Evolutionary conservation across 495 filamentous ascomycete genomes (phyloP), one percentile per base, ranked within the genome.

Genomic region (Podospora pseudopauciseta): DNA sequence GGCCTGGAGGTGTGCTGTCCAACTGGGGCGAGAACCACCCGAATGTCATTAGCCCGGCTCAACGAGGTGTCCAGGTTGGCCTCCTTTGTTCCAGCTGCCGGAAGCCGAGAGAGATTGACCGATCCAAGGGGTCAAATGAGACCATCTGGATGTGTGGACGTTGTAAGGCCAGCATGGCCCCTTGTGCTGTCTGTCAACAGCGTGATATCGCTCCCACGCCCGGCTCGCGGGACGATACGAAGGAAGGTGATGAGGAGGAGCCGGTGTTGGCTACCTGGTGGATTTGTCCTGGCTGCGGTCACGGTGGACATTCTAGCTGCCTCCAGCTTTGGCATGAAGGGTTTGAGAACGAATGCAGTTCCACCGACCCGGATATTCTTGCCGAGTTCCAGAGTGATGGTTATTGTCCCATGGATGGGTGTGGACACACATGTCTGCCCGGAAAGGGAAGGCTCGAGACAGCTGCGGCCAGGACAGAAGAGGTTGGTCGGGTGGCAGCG

Each of bases 221-320:
- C 6, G 18, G 32, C 4, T 9, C 5, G 4, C 6, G 32, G 60
- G 18, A 18, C 23, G 39, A 62, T 5, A 32, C 1, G 2, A 63
- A 19, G n/a, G n/a, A 32, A 15, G 30, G 53, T 66, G 28, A 60
- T 13, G 65, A 64, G 1, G 60, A 73, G 5, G 73, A 76, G 9
- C 70, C 74, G 18, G 76, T 77, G 5, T 70, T 79, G 5, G 74
- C 74, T 2, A 81, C 80, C 11, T 93, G 90, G 90, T 86, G 83
- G 72, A 89, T 86, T 81, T 94, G 91, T 69, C 87, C 90, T 65
- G 85, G 87, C 55, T 94, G 91, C 67, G 88, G 87, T 20, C 91
- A 94, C 69, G 90, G 90, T 59, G 91, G 90, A 5, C 91, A 94
- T 76, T 76, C 86, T 1, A 84, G 83, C 26, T 94, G 91, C 70